Conservation (phyloP, 1,284 basidiomycete species). For the Phylloboletellus chloephorus region DNA sequence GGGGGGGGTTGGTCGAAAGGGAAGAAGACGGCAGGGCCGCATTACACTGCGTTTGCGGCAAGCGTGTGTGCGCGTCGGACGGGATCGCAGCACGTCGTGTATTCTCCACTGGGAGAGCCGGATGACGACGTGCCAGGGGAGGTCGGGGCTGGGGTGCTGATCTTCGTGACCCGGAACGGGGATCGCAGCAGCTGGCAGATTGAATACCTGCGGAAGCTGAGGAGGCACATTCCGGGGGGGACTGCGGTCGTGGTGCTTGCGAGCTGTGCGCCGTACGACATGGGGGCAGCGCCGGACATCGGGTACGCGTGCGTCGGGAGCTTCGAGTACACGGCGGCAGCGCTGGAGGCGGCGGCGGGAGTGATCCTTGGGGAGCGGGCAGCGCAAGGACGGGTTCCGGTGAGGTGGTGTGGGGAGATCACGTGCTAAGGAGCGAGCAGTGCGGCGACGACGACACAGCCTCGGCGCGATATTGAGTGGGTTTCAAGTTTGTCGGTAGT, state of each 20-base stretch:
- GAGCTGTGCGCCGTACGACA: slow-evolving; percentile 59
- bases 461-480: slow-evolving; percentile 21
- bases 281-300: slow-evolving; percentile 29
- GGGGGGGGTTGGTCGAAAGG: slow-evolving; percentile 40
- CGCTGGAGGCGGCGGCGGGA: slow-evolving; percentile 40
- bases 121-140: slow-evolving; percentile 5
- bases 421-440: too few relatives aligned
- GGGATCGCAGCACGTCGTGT: slow-evolving; percentile 44
- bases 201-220: slow-evolving; percentile 35
- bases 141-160: slow-evolving; percentile 27
- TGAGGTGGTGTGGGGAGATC: slow-evolving; percentile 18
- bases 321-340: slow-evolving; percentile 54
- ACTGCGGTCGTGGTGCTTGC: slow-evolving; percentile 45
- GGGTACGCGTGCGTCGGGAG: slow-evolving; percentile 37
- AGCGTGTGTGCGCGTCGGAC: slow-evolving; percentile 33
- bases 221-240: slow-evolving; percentile 13
- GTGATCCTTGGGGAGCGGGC: slow-evolving; percentile 42
- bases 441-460: slow-evolving; percentile 29
- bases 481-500: not conserved
- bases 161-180: slow-evolving; percentile 58
- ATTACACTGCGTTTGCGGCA: slow-evolving; percentile 47
- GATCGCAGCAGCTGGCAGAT: slow-evolving; percentile 53
- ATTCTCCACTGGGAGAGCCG: slow-evolving; percentile 29
- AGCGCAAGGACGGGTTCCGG: slow-evolving; percentile 38
- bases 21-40: slow-evolving; percentile 52